Evolutionary conservation across 2,329 filamentous ascomycete species (phyloP).

Genomic region (Fusarium concolor): DNA sequence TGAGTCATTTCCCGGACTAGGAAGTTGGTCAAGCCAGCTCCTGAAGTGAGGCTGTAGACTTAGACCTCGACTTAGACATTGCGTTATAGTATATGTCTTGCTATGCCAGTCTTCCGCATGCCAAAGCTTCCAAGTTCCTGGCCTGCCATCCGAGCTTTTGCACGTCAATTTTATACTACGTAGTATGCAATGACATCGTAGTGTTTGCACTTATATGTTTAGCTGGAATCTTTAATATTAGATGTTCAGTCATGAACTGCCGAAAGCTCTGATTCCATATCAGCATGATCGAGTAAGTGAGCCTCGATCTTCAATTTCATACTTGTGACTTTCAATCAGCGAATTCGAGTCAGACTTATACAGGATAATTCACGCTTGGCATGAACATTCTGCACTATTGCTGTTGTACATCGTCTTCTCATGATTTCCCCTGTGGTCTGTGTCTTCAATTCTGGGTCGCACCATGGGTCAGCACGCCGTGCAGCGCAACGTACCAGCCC

Average conservation of each 20-base stretch:
- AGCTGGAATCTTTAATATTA: slow-evolving; percentile 1
- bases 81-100: slow-evolving; percentile 39
- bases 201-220: slow-evolving; percentile 6
- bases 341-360: slow-evolving; percentile 1
- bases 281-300: neutral
- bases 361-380: slow-evolving; percentile 9
- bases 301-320: slow-evolving; percentile 2
- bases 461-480: slow-evolving; percentile 40
- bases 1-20: slow-evolving; percentile 37
- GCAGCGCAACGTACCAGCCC: slow-evolving; percentile 21
- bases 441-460: slow-evolving; percentile 30
- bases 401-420: slow-evolving; percentile 6
- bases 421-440: slow-evolving; percentile 17
- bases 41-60: slow-evolving; percentile 40
- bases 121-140: slow-evolving; percentile 32
- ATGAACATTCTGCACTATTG: slow-evolving; percentile 9
- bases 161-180: slow-evolving; percentile 24
- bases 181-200: slow-evolving; percentile 1
- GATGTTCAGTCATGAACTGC: neutral
- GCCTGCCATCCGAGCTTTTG: slow-evolving; percentile 10
- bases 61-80: slow-evolving; percentile 15
- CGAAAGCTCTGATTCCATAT: neutral
- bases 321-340: neutral
- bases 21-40: slow-evolving; percentile 26
- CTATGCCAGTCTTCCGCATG: slow-evolving; percentile 29